Percentiles rank a stretch among this genome's conserved stretches.
Evolutionary conservation across 2,329 filamentous ascomycete genomes (phyloP).

Genomic region (Ceratocystis alfenasii): DNA sequence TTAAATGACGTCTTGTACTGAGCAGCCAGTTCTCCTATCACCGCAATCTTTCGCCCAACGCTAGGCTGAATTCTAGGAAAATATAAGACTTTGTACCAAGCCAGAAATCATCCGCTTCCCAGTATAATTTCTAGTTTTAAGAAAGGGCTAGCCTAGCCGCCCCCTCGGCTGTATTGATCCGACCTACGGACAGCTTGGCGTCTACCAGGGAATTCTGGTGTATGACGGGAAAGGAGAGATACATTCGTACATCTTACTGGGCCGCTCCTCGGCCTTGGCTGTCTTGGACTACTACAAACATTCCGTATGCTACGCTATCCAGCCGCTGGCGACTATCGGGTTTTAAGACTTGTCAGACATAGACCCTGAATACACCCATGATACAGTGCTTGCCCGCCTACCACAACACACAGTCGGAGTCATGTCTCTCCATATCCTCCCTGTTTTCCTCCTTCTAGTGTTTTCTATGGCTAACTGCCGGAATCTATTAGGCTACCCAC

Average conservation of each 20-base stretch:
- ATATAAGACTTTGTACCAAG: too few species aligned
- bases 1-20: too few species aligned
- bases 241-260: not conserved
- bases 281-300: conserved; percentile 1
- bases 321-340: not conserved
- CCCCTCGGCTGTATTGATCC: not conserved
- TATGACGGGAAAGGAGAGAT: not conserved
- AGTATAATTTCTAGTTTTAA: not conserved
- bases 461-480: not conserved
- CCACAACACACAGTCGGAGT: not conserved
- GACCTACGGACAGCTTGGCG: not conserved
- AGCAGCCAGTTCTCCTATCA: too few species aligned
- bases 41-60: too few species aligned
- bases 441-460: not conserved
- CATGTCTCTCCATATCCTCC: not conserved
- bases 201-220: not conserved
- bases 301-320: not conserved
- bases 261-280: not conserved
- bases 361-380: not conserved
- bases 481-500: not conserved
- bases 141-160: not conserved
- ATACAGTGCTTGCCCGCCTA: not conserved
- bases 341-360: not conserved
- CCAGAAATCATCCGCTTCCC: not conserved
- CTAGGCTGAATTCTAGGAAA: too few species aligned